Base-by-base conservation (phyloP, 768 basidiomycete species). In the Sporobolomyces pararoseus region DNA sequence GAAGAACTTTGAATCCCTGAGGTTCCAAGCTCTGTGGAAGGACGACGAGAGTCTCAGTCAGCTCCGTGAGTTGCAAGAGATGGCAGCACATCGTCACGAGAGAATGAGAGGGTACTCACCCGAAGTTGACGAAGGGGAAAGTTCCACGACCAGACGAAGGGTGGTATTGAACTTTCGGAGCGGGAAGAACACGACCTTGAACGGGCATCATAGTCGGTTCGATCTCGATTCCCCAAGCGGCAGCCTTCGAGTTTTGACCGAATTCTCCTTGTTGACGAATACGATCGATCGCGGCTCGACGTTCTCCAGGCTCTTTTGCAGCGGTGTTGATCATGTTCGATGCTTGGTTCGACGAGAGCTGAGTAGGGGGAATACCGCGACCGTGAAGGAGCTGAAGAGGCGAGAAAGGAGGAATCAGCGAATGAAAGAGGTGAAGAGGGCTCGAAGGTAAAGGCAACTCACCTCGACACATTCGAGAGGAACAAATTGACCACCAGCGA, bases 401-500 rank as follows among this genome's bases (percentile, higher is more conserved):
- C n/a, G 21, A 21, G n/a, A 7, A 3, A 23, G 42, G 19, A 31
- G 32, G 49, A 35, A 34, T 25, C 19, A 13, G 29, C 14, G 10
- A 17, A 6, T 47, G 12, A 7, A 35, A 35, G 25, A 17, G 7
- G 9, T n/a, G 14, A 27, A n/a, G 6, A 39, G 35, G 7, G 21
- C 35, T 21, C 14, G 55, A 39, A 2, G 27, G 13, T 10, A 23
- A 23, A 29, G 21, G 14, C 25, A 10, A 21, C 60, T 17, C 2
- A 70, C 63, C 57, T 72, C 71, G 57, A 72, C 62, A 57, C 54
- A 63, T 53, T 72, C 71, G 31, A 67, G 58, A 27, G 71, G 71
- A 23, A 72, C 62, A 37, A 64, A 50, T 57, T 64, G 55, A 1
- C 66, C 65, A 14, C 66, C 66, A 21, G 62, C 42, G 10, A 72